Conservation (phyloP, 2,329 filamentous ascomycete genomes). For the Aspergillus versicolor region DNA sequence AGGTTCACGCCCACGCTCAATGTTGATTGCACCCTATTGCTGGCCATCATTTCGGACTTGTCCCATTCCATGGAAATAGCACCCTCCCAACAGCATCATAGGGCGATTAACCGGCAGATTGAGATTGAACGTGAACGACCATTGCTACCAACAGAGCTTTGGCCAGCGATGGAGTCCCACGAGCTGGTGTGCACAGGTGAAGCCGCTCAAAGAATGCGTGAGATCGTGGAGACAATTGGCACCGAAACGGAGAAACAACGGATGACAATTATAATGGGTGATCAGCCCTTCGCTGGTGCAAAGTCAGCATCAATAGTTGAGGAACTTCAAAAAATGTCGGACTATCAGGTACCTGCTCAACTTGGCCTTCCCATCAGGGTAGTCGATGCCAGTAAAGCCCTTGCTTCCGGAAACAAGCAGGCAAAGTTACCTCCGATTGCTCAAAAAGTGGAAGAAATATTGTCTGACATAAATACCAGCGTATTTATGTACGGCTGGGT, state of each 20-base stretch:
- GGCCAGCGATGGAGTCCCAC: conserved; percentile 58
- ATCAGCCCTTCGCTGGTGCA: conserved; percentile 37
- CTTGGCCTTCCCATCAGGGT: conserved; percentile 63
- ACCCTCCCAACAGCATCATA: conserved; percentile 56
- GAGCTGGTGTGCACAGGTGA: conserved; percentile 65
- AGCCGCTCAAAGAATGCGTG: conserved; percentile 65
- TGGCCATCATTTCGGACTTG: conserved; percentile 72
- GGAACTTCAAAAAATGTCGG: conserved; percentile 49
- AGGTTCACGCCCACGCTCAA: conserved; percentile 46
- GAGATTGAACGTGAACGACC: conserved; percentile 62
- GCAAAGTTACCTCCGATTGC: conserved; percentile 48
- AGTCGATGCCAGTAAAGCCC: conserved; percentile 49
- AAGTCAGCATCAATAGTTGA: conserved; percentile 33
- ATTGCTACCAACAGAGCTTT: conserved; percentile 60
- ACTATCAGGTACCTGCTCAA: conserved; percentile 53
- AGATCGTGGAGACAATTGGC: conserved; percentile 64
- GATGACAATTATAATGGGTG: conserved; percentile 58
- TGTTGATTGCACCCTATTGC: conserved; percentile 62
- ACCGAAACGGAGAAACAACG: conserved; percentile 61
- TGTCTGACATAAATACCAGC: conserved; percentile 64
- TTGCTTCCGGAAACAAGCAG: conserved; percentile 29
- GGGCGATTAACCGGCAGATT: conserved; percentile 63
- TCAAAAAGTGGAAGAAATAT: conserved; percentile 43
- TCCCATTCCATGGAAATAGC: conserved; percentile 54
- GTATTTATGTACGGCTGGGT: conserved; percentile 74